phyloP scores from a whole-genome alignment of 2,329 filamentous ascomycete species.

The Botryotinia convoluta region DNA sequence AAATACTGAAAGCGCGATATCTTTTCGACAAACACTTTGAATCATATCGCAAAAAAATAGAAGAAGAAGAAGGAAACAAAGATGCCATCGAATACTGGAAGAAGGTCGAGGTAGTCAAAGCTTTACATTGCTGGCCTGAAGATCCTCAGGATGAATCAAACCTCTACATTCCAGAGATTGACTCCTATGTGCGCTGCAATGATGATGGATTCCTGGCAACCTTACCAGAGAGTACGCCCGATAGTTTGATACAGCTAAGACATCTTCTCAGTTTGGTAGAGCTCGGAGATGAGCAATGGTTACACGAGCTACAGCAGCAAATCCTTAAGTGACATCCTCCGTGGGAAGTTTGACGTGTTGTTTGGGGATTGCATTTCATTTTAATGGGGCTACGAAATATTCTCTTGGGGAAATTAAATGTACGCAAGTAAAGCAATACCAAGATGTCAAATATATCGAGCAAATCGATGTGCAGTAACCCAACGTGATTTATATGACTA shows the following conservation, averaged over 20 bases:
- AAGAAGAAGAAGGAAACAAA: neutral
- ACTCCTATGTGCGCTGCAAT: neutral
- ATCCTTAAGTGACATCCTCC: no score
- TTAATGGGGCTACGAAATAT: neutral
- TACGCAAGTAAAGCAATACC: neutral
- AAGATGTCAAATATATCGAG: neutral
- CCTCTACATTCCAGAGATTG: neutral
- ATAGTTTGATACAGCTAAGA: neutral
- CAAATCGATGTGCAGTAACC: neutral
- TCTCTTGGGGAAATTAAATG: accelerated
- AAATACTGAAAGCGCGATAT: neutral
- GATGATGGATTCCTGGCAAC: neutral
- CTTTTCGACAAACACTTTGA: neutral
- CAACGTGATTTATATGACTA: neutral
- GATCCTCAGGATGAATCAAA: neutral
- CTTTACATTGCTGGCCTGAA: neutral
- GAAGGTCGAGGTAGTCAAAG: neutral
- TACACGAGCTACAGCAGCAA: neutral
- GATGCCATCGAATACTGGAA: neutral
- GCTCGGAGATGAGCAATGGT: neutral
- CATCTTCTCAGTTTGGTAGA: neutral
- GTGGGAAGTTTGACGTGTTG: neutral
- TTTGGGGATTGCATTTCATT: neutral
- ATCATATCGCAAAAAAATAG: neutral
- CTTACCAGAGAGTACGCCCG: neutral